phyloP scores from a whole-genome alignment of 2,329 filamentous ascomycete genomes.

The Apiospora arundinis region DNA sequence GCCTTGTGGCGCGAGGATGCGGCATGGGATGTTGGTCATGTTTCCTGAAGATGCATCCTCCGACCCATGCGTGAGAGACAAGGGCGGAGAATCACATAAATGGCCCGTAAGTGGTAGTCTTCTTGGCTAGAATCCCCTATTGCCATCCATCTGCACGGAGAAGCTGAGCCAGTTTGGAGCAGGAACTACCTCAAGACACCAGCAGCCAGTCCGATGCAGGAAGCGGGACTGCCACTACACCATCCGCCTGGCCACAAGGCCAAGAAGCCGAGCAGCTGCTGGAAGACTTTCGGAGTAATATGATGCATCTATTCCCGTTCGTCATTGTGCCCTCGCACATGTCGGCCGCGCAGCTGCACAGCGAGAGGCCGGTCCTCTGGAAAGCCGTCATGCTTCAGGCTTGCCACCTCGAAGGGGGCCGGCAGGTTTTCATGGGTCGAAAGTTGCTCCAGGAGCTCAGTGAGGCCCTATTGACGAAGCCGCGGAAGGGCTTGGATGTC shows the following conservation, averaged over 20 bases:
- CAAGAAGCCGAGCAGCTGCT: conserved; percentile 48
- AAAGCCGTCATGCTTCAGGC: conserved; percentile 55
- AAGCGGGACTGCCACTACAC: background rate
- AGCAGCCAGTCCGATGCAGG: background rate
- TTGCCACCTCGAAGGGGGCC: conserved; percentile 48
- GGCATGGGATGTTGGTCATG: background rate
- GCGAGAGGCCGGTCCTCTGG: conserved; percentile 53
- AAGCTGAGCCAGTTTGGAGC: background rate
- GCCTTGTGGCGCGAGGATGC: background rate
- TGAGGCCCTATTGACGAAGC: conserved; percentile 46
- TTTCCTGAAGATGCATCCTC: background rate
- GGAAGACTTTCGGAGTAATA: conserved; percentile 47
- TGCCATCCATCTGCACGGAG: background rate
- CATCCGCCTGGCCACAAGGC: conserved; percentile 20
- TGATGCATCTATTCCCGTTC: conserved; percentile 52
- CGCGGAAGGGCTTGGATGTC: conserved; percentile 53
- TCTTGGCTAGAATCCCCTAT: background rate
- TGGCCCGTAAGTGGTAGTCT: background rate
- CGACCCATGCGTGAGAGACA: background rate
- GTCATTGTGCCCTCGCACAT: conserved; percentile 47
- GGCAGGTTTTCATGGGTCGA: conserved; percentile 51
- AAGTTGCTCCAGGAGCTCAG: conserved; percentile 52
- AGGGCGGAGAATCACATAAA: background rate
- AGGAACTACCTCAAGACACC: background rate
- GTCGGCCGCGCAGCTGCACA: conserved; percentile 46